Conservation (phyloP, 768 basidiomycete genomes). For the Leccinum boreale region DNA sequence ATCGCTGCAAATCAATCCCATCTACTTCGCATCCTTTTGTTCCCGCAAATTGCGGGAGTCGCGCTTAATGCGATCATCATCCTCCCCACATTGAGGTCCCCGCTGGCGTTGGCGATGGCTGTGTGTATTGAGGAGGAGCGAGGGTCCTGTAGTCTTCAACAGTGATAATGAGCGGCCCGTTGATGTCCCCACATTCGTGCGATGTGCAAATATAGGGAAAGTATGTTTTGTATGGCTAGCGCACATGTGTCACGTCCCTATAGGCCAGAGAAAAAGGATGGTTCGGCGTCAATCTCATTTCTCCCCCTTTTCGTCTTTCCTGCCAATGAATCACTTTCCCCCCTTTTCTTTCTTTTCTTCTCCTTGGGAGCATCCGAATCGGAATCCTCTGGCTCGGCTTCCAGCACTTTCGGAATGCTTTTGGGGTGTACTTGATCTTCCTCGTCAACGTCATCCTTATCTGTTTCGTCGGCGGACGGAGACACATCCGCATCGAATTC, state of each 20-base stretch:
- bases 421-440: constrained; percentile 13
- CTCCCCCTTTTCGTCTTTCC: constrained; percentile 56
- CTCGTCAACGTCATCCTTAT: constrained; percentile 9
- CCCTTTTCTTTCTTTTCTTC: constrained; percentile 57
- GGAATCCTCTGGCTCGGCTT: constrained; percentile 18
- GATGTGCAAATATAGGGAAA: not conserved
- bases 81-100: not conserved
- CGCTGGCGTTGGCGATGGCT: no score
- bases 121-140: not conserved
- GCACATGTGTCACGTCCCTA: constrained; percentile 21
- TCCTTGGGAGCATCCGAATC: constrained; percentile 33
- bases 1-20: not conserved
- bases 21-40: not conserved
- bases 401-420: not conserved
- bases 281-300: constrained; percentile 55
- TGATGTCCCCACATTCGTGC: not conserved
- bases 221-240: not conserved
- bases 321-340: constrained; percentile 46
- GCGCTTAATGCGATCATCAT: not conserved
- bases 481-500: constrained; percentile 19
- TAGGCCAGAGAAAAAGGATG: constrained; percentile 66
- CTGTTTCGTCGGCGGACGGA: constrained; percentile 22
- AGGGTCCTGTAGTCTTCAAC: not conserved
- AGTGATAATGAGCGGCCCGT: not conserved
- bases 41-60: not conserved